Evolutionary conservation across 2,329 filamentous ascomycete genomes (phyloP).

Genomic region (Phyllosticta citriasiana): DNA sequence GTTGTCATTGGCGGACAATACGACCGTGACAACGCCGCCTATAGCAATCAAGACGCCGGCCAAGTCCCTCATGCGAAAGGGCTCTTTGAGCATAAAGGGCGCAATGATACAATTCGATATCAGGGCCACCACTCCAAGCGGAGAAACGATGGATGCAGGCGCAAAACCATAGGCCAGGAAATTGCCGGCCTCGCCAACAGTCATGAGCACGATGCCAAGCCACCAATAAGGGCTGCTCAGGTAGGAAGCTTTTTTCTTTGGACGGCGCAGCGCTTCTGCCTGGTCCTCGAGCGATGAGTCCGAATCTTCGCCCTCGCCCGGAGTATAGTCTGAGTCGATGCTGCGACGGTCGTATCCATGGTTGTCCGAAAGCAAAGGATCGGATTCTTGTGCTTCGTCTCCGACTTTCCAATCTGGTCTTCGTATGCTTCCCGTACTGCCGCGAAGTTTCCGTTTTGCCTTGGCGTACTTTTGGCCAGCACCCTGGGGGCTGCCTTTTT

Average conservation of each 20-base stretch:
- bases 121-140: constrained; percentile 89
- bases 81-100: constrained; percentile 85
- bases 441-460: not conserved
- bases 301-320: not conserved
- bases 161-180: constrained; percentile 97
- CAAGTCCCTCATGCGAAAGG: constrained; percentile 74
- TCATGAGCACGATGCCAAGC: constrained; percentile 87
- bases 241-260: constrained; percentile 55
- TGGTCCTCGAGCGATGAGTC: constrained; percentile 24
- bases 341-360: not conserved
- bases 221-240: constrained; percentile 93
- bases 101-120: constrained; percentile 97
- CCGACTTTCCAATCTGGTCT: constrained; percentile 11
- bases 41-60: constrained; percentile 83
- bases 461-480: constrained; percentile 1
- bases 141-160: constrained; percentile 92
- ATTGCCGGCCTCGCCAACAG: constrained; percentile 85
- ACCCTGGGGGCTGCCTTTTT: constrained; percentile 8
- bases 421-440: not conserved
- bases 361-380: not conserved
- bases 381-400: constrained; percentile 4
- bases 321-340: not conserved
- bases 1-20: constrained; percentile 78
- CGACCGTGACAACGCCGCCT: constrained; percentile 80
- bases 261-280: constrained; percentile 20